phyloP scores from a whole-genome alignment of 1,284 basidiomycete species.

The Pascua sp. region DNA sequence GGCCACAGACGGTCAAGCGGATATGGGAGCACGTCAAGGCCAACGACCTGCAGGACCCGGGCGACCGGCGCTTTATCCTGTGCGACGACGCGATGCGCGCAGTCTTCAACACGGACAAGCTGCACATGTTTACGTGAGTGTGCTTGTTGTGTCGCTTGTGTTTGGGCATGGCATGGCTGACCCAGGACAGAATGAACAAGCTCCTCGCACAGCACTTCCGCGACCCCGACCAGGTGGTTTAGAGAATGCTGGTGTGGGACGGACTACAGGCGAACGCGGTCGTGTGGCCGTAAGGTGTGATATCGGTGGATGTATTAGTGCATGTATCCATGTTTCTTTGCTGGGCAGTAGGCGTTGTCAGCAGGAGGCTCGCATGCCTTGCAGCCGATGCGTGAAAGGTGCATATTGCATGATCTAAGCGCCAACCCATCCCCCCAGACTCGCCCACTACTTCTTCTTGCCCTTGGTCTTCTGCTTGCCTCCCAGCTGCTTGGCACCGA shows the following conservation, averaged over 20 bases:
- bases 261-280: no score
- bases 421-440: no score
- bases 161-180: background rate
- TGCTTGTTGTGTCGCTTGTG: background rate
- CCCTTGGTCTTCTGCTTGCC: constrained; percentile 28
- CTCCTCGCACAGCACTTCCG: constrained; percentile 37
- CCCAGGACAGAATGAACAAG: constrained; percentile 47
- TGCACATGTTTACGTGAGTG: constrained; percentile 52
- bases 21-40: constrained; percentile 57
- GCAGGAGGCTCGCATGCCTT: background rate
- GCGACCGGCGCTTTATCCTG: constrained; percentile 52
- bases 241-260: background rate
- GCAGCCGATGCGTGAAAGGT: constrained; percentile 3
- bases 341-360: no score
- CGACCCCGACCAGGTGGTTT: constrained; percentile 38
- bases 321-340: no score
- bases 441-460: constrained; percentile 28
- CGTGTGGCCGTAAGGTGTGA: no score
- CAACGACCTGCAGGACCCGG: constrained; percentile 53
- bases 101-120: constrained; percentile 51
- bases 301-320: no score
- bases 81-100: constrained; percentile 52
- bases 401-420: constrained; percentile 7
- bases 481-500: constrained; percentile 20
- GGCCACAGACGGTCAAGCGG: constrained; percentile 54